These are phyloP conservation scores for Leptographium radiaticola DNA, from an alignment of 2,329 filamentous ascomycete species.

Conservation along the genomic window DNA sequence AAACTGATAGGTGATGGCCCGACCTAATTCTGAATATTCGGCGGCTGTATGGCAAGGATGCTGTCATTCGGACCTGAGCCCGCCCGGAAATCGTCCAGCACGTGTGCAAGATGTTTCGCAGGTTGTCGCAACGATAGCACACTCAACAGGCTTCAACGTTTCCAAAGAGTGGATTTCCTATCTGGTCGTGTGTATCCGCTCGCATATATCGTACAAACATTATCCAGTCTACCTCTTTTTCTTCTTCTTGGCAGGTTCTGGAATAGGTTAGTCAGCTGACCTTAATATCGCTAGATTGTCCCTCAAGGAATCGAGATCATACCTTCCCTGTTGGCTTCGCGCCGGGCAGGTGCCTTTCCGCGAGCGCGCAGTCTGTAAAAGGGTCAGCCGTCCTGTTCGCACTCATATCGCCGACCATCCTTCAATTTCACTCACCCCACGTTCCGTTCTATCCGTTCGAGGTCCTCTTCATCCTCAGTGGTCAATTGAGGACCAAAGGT, in stretches of 20 bases:
- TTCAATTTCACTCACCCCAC: conserved; percentile 36
- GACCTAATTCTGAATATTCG: no score
- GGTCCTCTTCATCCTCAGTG: conserved; percentile 62
- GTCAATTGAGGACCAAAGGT: conserved; percentile 53
- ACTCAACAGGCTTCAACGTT: not conserved
- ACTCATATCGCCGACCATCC: no score
- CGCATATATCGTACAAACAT: not conserved
- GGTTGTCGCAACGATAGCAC: no score
- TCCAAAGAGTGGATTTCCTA: no score
- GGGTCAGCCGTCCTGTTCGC: conserved; percentile 3
- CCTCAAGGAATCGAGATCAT: not conserved
- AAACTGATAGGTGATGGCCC: no score
- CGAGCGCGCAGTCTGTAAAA: conserved; percentile 52
- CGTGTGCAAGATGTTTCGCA: no score
- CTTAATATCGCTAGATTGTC: no score
- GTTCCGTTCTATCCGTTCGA: conserved; percentile 67
- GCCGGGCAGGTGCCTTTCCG: conserved; percentile 81
- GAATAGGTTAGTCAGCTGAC: not conserved
- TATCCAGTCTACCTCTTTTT: not conserved
- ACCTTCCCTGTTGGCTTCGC: conserved; percentile 24
- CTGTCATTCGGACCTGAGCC: no score
- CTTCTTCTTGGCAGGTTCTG: not conserved
- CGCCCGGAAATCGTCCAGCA: no score
- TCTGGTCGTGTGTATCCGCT: not conserved
- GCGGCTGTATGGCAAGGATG: no score